These are phyloP conservation scores for Penicillium pulvis DNA, from an alignment of 495 filamentous ascomycete genomes.

Conservation along the genomic window DNA sequence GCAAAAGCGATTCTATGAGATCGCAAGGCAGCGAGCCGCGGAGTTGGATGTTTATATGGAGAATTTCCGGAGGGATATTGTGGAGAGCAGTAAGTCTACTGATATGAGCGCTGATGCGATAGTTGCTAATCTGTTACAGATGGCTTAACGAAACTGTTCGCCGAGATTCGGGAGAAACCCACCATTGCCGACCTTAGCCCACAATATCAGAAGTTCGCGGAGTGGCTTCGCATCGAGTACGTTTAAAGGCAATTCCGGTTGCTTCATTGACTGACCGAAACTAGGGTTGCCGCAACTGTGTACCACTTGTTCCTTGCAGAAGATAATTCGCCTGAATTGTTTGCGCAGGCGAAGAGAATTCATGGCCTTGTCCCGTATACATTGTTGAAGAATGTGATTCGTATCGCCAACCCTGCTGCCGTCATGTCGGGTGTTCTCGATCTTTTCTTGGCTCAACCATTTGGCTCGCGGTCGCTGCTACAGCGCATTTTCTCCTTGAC, in stretches of 20 bases:
- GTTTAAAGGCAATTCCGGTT: conserved; percentile 9
- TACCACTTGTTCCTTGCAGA: conserved; percentile 98
- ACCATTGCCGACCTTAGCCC: conserved; percentile 84
- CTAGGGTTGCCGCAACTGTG: conserved; percentile 83
- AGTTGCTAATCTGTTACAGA: conserved; percentile 43
- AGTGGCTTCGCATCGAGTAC: conserved; percentile 94
- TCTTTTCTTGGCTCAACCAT: conserved; percentile 92
- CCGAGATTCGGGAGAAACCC: conserved; percentile 85
- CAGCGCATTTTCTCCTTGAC: conserved; percentile 93
- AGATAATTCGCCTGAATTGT: conserved; percentile 94
- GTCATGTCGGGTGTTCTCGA: conserved; percentile 94
- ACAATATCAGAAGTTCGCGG: conserved; percentile 97
- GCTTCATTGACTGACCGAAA: conserved; percentile 15
- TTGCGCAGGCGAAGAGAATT: conserved; percentile 89
- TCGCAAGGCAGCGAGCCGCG: conserved; percentile 83
- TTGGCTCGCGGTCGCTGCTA: conserved; percentile 84
- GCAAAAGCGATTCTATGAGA: conserved; percentile 91
- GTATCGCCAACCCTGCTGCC: conserved; percentile 91
- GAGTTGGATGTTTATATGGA: conserved; percentile 99
- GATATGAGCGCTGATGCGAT: not conserved
- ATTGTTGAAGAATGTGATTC: conserved; percentile 92
- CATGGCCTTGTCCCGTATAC: conserved; percentile 93
- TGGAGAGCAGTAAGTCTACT: conserved; percentile 68
- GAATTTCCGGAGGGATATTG: conserved; percentile 71
- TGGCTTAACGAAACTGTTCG: conserved; percentile 89